These are phyloP conservation scores for Monosporascus sp. DNA, from an alignment of 2,329 filamentous ascomycete species.

Conservation along the genomic window DNA sequence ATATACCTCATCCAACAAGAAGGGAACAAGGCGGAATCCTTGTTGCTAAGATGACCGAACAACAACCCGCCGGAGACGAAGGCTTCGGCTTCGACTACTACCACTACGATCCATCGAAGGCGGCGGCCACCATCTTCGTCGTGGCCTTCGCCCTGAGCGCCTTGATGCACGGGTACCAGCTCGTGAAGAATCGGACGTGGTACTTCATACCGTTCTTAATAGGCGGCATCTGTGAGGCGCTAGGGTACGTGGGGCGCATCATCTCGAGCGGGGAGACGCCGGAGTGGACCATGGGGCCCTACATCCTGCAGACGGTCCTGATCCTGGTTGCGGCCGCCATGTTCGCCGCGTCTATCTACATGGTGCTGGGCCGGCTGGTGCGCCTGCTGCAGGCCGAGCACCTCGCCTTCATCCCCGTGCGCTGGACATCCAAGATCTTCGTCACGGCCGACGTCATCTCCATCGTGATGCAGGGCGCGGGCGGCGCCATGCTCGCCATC, in stretches of 20 bases:
- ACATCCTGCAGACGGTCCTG: slow-evolving; percentile 15
- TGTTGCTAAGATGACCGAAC: neutral
- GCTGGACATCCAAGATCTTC: slow-evolving; percentile 40
- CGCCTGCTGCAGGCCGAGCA: slow-evolving; percentile 13
- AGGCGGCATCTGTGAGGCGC: slow-evolving; percentile 43
- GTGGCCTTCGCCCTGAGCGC: slow-evolving; percentile 36
- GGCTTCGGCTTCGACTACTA: slow-evolving; percentile 25
- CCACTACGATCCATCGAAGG: slow-evolving; percentile 42
- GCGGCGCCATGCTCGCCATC: slow-evolving; percentile 34
- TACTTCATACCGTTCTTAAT: slow-evolving; percentile 48
- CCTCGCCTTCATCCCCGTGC: slow-evolving; percentile 5
- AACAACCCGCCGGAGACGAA: neutral
- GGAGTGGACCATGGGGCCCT: slow-evolving; percentile 10
- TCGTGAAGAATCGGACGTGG: slow-evolving; percentile 39
- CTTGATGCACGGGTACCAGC: slow-evolving; percentile 33
- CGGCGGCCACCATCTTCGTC: slow-evolving; percentile 37
- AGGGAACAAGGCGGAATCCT: too few species aligned
- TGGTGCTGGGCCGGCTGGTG: slow-evolving; percentile 30
- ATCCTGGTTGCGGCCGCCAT: slow-evolving; percentile 14
- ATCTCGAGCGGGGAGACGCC: neutral
- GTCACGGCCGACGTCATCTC: slow-evolving; percentile 40
- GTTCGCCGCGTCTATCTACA: slow-evolving; percentile 32
- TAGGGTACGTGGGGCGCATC: slow-evolving; percentile 3
- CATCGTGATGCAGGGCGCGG: slow-evolving; percentile 37
- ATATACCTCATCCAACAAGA: too few species aligned